A percentile compares a stretch with the other conserved stretches of the same genome.
Conservation (phyloP, 176 grass and related monocot species). For the Panicum miliaceum region DNA sequence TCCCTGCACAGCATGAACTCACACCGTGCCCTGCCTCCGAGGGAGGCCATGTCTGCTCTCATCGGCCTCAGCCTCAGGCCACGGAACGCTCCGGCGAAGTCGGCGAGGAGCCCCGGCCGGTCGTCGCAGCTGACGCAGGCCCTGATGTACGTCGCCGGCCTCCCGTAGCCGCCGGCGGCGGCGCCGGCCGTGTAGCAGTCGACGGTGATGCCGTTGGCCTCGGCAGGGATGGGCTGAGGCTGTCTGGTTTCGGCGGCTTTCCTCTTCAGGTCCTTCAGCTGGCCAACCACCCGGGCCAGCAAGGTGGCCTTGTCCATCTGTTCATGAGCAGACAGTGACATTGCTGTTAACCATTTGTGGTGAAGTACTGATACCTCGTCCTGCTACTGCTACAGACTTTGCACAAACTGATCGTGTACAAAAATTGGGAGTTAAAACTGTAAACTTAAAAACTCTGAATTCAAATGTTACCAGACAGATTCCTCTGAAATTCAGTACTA, state of each 20-base stretch:
- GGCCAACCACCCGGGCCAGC: slow-evolving; percentile 38
- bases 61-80: slow-evolving; percentile 44
- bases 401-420: not conserved
- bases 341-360: not conserved
- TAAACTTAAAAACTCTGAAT: not conserved
- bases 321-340: not conserved
- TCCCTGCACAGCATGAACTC: slow-evolving; percentile 37
- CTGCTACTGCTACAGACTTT: not conserved
- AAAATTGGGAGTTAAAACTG: not conserved
- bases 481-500: slow-evolving; percentile 6
- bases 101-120: slow-evolving; percentile 44
- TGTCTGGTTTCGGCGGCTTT: not conserved
- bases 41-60: slow-evolving; percentile 30
- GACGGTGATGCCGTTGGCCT: slow-evolving; percentile 38
- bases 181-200: not conserved
- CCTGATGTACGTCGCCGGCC: not conserved
- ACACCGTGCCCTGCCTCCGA: slow-evolving; percentile 47
- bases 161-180: not conserved
- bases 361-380: not conserved
- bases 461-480: not conserved
- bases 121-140: slow-evolving; percentile 58
- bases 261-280: slow-evolving; percentile 51
- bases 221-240: slow-evolving; percentile 1
- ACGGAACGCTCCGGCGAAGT: slow-evolving; percentile 35
- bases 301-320: slow-evolving; percentile 67